Evolutionary conservation across 208 protist genomes (phyloP), one percentile per base, ranked within the genome.

Genomic region (Herpetomonas samuelpessoai): DNA sequence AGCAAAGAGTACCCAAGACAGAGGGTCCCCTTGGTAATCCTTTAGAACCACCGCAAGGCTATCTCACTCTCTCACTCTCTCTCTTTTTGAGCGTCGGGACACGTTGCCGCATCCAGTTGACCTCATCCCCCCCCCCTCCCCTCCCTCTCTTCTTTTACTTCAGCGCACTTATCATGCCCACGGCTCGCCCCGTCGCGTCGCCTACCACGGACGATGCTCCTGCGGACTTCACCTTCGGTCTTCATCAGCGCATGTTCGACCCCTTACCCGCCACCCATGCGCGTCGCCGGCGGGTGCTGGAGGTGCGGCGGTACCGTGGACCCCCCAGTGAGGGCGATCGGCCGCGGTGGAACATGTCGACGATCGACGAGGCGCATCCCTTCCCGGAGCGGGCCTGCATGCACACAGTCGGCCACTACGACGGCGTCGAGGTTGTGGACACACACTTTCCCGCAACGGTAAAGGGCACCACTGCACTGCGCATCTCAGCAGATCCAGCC

Each of bases 261-360:
- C 46, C 68, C 22, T 61, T 91, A 9, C 58, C 79, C 0, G 48
- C 45, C 10, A 50, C 41, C 10, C 51, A 76, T 50, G 58, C 66
- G 14, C 18, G 51, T 1, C 38, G 35, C 24, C 26, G 59, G 14
- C 81, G 79, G 0, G 81, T 61, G 0, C 68, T 61, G 0, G 81
- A 86, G 49, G 79, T 89, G 58, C 48, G 77, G 27, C 54, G 63
- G 18, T 89, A 85, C 39, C 52, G 68, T n/a, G 18, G 49, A 0
- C 60, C 65, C 10, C 60, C 68, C 14, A 70, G 50, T 27, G 48
- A 57, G 16, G 44, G 62, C 19, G 57, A 72, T 35, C 62, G 65
- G 12, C 80, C 76, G 12, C 75, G 72, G 0, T 95, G 83, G 80
- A 87, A 95, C 57, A 53, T 69, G 3, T 88, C 88, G 0, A 74